phyloP scores from a whole-genome alignment of 2,329 filamentous ascomycete genomes.

The Xylariales sp. region DNA sequence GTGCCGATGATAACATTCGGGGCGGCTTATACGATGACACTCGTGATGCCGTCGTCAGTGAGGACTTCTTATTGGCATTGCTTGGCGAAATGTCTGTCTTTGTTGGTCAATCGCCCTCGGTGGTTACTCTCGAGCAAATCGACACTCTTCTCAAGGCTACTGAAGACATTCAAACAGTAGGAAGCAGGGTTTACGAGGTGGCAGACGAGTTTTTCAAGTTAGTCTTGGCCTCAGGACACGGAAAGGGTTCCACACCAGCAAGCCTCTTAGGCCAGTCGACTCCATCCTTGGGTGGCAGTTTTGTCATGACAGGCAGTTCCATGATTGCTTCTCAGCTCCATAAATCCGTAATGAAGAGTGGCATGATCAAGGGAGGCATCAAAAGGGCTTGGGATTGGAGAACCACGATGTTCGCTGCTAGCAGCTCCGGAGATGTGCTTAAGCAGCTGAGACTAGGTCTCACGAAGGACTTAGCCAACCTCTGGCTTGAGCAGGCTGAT shows the following conservation, averaged over 20 bases:
- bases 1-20: conserved; percentile 88
- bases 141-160: conserved; percentile 72
- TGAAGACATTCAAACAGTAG: conserved; percentile 77
- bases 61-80: conserved; percentile 85
- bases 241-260: conserved; percentile 71
- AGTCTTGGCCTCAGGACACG: conserved; percentile 77
- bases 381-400: conserved; percentile 79
- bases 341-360: conserved; percentile 62
- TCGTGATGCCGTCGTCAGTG: conserved; percentile 84
- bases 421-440: conserved; percentile 76
- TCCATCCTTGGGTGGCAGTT: conserved; percentile 64
- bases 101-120: conserved; percentile 65
- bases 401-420: conserved; percentile 64
- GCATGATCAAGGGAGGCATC: conserved; percentile 54
- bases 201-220: conserved; percentile 83
- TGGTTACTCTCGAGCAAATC: conserved; percentile 78
- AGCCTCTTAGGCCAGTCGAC: conserved; percentile 70
- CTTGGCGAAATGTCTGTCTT: conserved; percentile 87
- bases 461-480: conserved; percentile 76
- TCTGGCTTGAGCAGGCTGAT: conserved; percentile 76
- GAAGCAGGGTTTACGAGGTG: conserved; percentile 75
- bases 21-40: conserved; percentile 88
- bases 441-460: conserved; percentile 77
- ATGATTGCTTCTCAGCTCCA: conserved; percentile 74
- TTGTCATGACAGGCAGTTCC: conserved; percentile 78